Evolutionary conservation across 257 asterid genomes (phyloP).

Genomic region (Knoxia roxburghii): DNA sequence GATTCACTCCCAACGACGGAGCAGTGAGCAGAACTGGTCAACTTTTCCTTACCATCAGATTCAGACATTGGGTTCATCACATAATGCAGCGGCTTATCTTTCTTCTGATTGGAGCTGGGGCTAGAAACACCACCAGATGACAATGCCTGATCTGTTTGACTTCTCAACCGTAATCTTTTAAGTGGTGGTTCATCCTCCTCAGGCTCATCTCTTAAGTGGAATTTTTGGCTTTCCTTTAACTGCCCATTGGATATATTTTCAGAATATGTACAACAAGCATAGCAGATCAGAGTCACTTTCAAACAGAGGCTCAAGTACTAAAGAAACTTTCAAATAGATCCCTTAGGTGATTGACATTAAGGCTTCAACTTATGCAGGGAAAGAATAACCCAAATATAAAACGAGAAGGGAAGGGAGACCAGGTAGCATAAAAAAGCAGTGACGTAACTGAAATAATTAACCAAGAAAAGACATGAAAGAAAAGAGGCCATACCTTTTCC

Average conservation of each 20-base stretch:
- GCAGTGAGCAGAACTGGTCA: constrained; percentile 4
- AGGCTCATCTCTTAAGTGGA: constrained; percentile 16
- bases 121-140: neutral
- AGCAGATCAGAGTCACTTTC: neutral
- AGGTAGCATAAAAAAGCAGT: neutral
- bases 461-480: constrained; percentile 1
- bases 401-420: neutral
- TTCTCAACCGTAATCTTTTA: constrained; percentile 23
- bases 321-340: too few relatives aligned
- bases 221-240: constrained; percentile 1
- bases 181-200: constrained; percentile 34
- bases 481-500: constrained; percentile 26
- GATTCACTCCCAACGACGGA: constrained; percentile 12
- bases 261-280: constrained; percentile 1
- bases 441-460: neutral
- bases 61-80: neutral
- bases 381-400: neutral
- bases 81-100: neutral
- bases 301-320: neutral
- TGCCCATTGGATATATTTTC: constrained; percentile 3
- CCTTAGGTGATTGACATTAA: too few relatives aligned
- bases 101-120: constrained; percentile 1
- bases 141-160: constrained; percentile 18
- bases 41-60: constrained; percentile 14
- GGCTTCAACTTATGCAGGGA: neutral